Evolutionary conservation across 345 rosid species (phyloP), one percentile per base, ranked within the genome.

Genomic region (Salix brachista): DNA sequence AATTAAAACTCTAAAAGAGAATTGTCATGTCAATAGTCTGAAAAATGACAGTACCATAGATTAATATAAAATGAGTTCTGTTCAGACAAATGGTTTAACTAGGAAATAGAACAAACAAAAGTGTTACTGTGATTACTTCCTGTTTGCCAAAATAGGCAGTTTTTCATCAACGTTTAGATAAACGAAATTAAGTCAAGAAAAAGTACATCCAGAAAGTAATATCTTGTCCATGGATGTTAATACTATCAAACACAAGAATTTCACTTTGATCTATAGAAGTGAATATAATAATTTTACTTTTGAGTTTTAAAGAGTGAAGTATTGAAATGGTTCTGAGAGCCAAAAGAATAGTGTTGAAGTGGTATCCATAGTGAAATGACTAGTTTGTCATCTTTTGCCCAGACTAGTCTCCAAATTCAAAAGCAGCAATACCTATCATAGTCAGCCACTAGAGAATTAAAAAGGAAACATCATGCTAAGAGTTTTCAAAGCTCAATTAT

Each of bases 1-100:
- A 75, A 72, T 77, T 62, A 83, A 65, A 73, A 61, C 66, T 14
- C 11, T 37, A 67, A 19, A 21, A 26, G 69, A 68, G 61, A 18
- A 75, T 16, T 68, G 26, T 25, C 28, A 23, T 0, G 2, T 50
- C 10, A 30, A 52, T 32, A 42, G 52, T 5, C 42, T 2, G 50
- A 60, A 70, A 44, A 41, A 44, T 21, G 14, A 69, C 3, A 6
- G 48, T 44, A 9, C 14, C 64, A 32, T 46, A 46, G 68, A 56
- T 58, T 41, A 54, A 60, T 39, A 46, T 23, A 5, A 34, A 78
- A 71, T 18, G 17, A 69, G 36, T 36, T 65, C 66, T 11, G 41
- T n/a, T 42, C 54, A 25, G 48, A 44, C 26, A 8, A 9, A 65
- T 56, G 48, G 17, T 19, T 75, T 26, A 13, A 75, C 48, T 7